These are phyloP conservation scores for Stemphylium vesicarium DNA, from an alignment of 2,329 filamentous ascomycete genomes.

Conservation along the genomic window DNA sequence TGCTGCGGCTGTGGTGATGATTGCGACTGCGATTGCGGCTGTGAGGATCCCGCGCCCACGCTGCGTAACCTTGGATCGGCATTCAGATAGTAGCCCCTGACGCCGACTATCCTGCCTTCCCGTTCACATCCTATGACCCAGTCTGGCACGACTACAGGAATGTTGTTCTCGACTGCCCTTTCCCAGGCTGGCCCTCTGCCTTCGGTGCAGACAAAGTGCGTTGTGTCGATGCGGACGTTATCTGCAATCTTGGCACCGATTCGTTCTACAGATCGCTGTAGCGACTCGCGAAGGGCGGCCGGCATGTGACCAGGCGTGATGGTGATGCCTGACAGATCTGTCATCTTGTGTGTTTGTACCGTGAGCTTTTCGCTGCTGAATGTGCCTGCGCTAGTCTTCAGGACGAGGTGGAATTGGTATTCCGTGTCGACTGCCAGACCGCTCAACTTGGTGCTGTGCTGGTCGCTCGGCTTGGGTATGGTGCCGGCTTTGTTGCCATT, in stretches of 20 bases:
- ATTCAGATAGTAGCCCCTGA: conserved; percentile 94
- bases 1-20: conserved; percentile 26
- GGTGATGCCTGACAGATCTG: conserved; percentile 92
- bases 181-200: conserved; percentile 91
- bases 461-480: conserved; percentile 85
- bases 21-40: conserved; percentile 34
- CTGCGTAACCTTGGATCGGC: conserved; percentile 72
- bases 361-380: conserved; percentile 81
- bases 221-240: conserved; percentile 92
- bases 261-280: conserved; percentile 77
- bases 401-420: conserved; percentile 91
- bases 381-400: conserved; percentile 89
- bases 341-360: conserved; percentile 98
- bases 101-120: conserved; percentile 89
- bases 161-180: conserved; percentile 96
- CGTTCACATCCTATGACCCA: conserved; percentile 98
- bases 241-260: conserved; percentile 94
- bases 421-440: conserved; percentile 95
- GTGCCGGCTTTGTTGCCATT: conserved; percentile 97
- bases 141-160: conserved; percentile 93
- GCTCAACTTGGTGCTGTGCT: conserved; percentile 95
- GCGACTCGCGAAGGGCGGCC: conserved; percentile 70
- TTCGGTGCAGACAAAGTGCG: conserved; percentile 97
- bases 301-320: conserved; percentile 90
- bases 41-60: conserved; percentile 50